Evolutionary conservation across 2,329 filamentous ascomycete genomes (phyloP).

Genomic region (Ilyonectria sp.): DNA sequence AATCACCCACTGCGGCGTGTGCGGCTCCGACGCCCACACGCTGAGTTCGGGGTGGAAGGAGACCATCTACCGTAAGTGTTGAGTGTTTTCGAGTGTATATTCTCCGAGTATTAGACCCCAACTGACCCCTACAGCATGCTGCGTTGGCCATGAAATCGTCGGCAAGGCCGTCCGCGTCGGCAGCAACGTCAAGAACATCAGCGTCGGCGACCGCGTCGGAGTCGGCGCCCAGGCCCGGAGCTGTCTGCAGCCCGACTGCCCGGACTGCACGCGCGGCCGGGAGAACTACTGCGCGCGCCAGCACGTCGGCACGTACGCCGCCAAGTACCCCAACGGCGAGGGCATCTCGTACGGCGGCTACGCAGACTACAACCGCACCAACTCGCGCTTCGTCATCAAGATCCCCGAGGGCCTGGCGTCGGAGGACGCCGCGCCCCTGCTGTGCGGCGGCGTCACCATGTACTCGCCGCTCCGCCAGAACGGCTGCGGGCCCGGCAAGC

Average conservation of each 20-base stretch:
- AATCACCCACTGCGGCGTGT: slow-evolving; percentile 77
- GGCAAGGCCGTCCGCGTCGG: slow-evolving; percentile 71
- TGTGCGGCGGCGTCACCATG: slow-evolving; percentile 85
- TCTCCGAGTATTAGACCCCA: neutral
- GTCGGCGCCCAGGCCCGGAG: slow-evolving; percentile 78
- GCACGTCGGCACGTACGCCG: slow-evolving; percentile 70
- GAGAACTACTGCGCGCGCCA: slow-evolving; percentile 77
- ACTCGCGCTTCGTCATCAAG: slow-evolving; percentile 64
- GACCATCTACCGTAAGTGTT: slow-evolving; percentile 21
- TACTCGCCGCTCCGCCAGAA: slow-evolving; percentile 71
- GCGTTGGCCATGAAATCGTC: slow-evolving; percentile 77
- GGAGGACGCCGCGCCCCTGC: slow-evolving; percentile 79
- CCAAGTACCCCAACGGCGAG: slow-evolving; percentile 67
- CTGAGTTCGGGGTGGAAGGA: slow-evolving; percentile 68
- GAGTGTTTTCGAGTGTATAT: too few relatives aligned
- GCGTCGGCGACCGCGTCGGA: slow-evolving; percentile 75
- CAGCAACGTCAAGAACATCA: slow-evolving; percentile 62
- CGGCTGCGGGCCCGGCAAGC: slow-evolving; percentile 76
- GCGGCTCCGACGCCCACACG: slow-evolving; percentile 73
- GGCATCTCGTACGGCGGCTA: slow-evolving; percentile 76
- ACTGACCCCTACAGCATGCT: slow-evolving; percentile 55
- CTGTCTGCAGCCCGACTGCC: slow-evolving; percentile 59
- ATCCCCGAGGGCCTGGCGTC: slow-evolving; percentile 80
- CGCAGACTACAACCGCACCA: slow-evolving; percentile 52
- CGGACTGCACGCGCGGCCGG: slow-evolving; percentile 72